A percentile compares a stretch with the other conserved stretches of the same genome.
Conservation (phyloP, 352 stramenopile genomes). For the Phytophthora tentaculata region DNA sequence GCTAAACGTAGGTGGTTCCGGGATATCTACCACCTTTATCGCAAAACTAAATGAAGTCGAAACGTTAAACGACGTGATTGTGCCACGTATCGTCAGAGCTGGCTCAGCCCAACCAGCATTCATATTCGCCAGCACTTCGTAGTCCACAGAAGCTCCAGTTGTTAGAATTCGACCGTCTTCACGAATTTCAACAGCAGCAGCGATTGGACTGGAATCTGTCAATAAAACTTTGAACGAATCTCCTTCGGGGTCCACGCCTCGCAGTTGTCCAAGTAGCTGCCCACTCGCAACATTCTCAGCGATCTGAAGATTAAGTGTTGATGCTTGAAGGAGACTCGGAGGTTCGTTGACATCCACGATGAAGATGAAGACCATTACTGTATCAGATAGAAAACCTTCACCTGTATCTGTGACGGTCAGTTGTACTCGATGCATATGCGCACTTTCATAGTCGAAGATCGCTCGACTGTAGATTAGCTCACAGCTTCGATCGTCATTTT, state of each 20-base stretch:
- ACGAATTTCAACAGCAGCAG: constrained; percentile 21
- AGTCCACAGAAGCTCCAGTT: constrained; percentile 24
- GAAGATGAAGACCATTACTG: constrained; percentile 51
- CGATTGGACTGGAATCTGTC: constrained; percentile 32
- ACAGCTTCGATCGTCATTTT: constrained; percentile 45
- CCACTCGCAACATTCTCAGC: constrained; percentile 42
- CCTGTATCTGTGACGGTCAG: constrained; percentile 61
- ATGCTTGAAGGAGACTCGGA: constrained; percentile 39
- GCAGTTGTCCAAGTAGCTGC: constrained; percentile 39
- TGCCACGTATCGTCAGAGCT: constrained; percentile 20
- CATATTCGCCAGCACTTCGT: constrained; percentile 21
- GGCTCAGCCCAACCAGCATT: constrained; percentile 11
- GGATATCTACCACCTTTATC: constrained; percentile 17
- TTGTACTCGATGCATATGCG: constrained; percentile 41
- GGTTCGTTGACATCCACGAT: constrained; percentile 56
- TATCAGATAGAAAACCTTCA: constrained; percentile 45
- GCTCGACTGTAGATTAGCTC: constrained; percentile 39
- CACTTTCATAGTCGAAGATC: constrained; percentile 54
- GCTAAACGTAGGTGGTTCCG: constrained; percentile 26
- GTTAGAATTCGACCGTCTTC: constrained; percentile 21
- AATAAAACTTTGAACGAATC: constrained; percentile 51
- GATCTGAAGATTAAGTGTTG: constrained; percentile 34
- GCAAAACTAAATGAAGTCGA: constrained; percentile 29
- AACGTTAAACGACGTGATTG: constrained; percentile 7
- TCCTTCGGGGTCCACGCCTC: constrained; percentile 52